Conservation (phyloP, 805 yeast species). For the Debaryomyces tyrocola region DNA sequence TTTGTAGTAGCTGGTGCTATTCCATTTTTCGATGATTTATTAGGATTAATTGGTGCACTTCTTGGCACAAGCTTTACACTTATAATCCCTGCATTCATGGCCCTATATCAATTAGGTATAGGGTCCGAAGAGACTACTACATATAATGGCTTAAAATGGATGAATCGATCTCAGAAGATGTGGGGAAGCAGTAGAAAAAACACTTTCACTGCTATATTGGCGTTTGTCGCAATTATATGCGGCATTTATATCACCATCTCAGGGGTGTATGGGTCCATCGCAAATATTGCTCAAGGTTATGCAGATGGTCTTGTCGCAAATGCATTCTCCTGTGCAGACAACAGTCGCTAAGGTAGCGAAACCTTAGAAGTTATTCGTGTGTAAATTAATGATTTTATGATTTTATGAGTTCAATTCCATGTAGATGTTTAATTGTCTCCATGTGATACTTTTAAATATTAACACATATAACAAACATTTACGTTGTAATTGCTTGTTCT, state of each 20-base stretch:
- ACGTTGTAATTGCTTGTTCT: too few species aligned
- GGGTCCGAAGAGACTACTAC: neutral
- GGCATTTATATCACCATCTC: slow-evolving; percentile 8
- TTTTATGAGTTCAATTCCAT: too few species aligned
- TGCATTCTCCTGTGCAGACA: slow-evolving; percentile 10
- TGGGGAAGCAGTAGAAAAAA: neutral
- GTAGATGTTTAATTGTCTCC: too few species aligned
- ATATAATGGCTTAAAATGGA: slow-evolving; percentile 1
- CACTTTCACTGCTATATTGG: neutral
- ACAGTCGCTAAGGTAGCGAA: slow-evolving; percentile 1
- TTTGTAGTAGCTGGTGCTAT: slow-evolving; percentile 11
- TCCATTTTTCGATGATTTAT: slow-evolving; percentile 10
- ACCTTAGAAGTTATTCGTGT: too few species aligned
- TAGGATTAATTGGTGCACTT: slow-evolving; percentile 10
- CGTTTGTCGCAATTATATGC: slow-evolving; percentile 1
- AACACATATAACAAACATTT: too few species aligned
- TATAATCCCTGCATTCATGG: slow-evolving; percentile 9
- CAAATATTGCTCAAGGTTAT: slow-evolving; percentile 8
- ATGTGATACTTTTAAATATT: too few species aligned
- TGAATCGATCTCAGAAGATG: neutral
- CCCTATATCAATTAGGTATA: slow-evolving; percentile 7
- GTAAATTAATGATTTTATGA: too few species aligned
- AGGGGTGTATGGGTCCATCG: slow-evolving; percentile 8
- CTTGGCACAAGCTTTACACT: slow-evolving; percentile 8
- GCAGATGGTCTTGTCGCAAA: slow-evolving; percentile 6